phyloP scores from a whole-genome alignment of 1,139 yeast genomes.

The Blastobotrys arbuscula region DNA sequence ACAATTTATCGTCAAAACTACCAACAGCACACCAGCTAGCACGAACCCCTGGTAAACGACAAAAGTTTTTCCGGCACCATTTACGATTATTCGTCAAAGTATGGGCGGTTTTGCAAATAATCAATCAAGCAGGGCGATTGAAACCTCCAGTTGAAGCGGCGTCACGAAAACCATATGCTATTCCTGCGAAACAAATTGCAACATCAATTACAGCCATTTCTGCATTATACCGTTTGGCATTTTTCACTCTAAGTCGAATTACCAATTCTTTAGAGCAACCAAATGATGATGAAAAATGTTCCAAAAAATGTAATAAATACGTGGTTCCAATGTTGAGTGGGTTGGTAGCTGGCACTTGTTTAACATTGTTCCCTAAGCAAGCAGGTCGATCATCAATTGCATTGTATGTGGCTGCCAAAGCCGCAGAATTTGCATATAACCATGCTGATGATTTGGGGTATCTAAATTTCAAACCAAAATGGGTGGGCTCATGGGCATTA shows the following conservation, averaged over 20 bases:
- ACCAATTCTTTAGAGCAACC: not conserved
- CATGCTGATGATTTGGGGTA: constrained; percentile 34
- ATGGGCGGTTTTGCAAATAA: constrained; percentile 24
- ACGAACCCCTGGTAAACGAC: not conserved
- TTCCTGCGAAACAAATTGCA: constrained; percentile 24
- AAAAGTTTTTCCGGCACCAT: constrained; percentile 24
- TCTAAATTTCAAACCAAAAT: constrained; percentile 33
- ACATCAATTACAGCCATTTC: constrained; percentile 27
- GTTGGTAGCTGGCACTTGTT: constrained; percentile 29
- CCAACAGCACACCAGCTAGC: constrained; percentile 4
- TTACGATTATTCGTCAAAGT: constrained; percentile 28
- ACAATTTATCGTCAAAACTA: constrained; percentile 13
- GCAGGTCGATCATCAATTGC: constrained; percentile 30
- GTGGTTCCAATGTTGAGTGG: constrained; percentile 29
- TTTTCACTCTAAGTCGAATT: constrained; percentile 18
- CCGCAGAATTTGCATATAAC: constrained; percentile 35
- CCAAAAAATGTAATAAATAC: constrained; percentile 2
- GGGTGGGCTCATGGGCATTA: constrained; percentile 38
- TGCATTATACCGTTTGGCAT: constrained; percentile 27
- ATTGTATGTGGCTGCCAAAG: constrained; percentile 33
- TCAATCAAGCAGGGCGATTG: constrained; percentile 18
- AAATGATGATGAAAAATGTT: not conserved
- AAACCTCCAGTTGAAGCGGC: not conserved
- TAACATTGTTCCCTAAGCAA: constrained; percentile 27
- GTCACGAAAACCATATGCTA: constrained; percentile 7